A percentile compares a stretch with the other conserved stretches of the same genome.
These are phyloP conservation scores for Knufia petricola DNA, from an alignment of 2,329 filamentous ascomycete genomes.

Conservation along the genomic window DNA sequence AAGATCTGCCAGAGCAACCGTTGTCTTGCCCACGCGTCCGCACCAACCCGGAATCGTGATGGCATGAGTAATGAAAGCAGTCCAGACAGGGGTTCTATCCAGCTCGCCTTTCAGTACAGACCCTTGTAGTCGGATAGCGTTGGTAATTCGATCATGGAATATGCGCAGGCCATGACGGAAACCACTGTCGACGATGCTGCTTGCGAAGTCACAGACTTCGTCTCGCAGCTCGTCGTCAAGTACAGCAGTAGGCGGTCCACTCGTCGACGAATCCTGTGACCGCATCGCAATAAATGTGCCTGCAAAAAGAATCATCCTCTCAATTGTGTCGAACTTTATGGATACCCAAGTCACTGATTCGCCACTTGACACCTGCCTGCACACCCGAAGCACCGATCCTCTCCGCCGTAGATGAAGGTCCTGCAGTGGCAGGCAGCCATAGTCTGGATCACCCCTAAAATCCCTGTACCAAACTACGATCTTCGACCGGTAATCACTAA, in stretches of 20 bases:
- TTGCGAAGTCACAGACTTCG: constrained; percentile 42
- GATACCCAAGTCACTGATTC: constrained; percentile 6
- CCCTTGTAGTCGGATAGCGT: constrained; percentile 48
- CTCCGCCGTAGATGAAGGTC: constrained; percentile 32
- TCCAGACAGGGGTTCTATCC: constrained; percentile 51
- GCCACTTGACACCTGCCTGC: constrained; percentile 23
- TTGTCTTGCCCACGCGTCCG: constrained; percentile 27
- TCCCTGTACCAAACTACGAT: constrained; percentile 44
- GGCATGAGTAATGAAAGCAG: constrained; percentile 45
- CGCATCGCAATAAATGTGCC: constrained; percentile 48
- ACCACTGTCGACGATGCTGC: constrained; percentile 42
- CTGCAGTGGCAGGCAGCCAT: constrained; percentile 44
- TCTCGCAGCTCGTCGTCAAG: constrained; percentile 42
- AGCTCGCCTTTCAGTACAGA: constrained; percentile 40
- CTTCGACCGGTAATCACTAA: constrained; percentile 42
- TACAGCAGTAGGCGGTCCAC: constrained; percentile 24
- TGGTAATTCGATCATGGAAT: constrained; percentile 42
- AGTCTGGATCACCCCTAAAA: constrained; percentile 31
- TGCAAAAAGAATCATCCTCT: constrained; percentile 32
- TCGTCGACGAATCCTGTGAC: constrained; percentile 38
- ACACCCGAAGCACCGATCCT: constrained; percentile 33
- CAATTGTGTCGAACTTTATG: constrained; percentile 45
- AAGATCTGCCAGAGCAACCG: constrained; percentile 42
- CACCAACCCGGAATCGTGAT: constrained; percentile 41
- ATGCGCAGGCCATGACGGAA: constrained; percentile 48